Evolutionary conservation across 768 basidiomycete genomes (phyloP), one percentile per base, ranked within the genome.

Genomic region (Panellus pusillus): DNA sequence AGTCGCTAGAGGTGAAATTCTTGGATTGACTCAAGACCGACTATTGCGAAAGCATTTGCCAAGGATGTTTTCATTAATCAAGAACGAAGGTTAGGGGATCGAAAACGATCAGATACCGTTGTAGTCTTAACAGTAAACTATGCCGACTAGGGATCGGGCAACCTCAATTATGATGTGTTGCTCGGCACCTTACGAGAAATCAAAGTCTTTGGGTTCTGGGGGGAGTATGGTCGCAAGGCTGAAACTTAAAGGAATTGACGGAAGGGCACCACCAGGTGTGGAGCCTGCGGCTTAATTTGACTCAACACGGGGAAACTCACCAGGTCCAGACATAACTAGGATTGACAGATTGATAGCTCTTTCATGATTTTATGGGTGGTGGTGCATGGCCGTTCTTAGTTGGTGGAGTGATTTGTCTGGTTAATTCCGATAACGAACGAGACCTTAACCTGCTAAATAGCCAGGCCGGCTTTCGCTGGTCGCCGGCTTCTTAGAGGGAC

Each of bases 341-440:
- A 82, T 81, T 80, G 82, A 84, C 81, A 85, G 82, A 84, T 83
- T 84, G 84, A 84, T 83, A 84, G 83, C 83, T 86, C 84, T 86
- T 86, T 86, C 82, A 79, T 82, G 83, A 85, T 83, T 84, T 81
- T 80, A 82, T 86, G 84, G 85, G 84, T 86, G 85, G 84, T 87
- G 84, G 85, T 87, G 84, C 84, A 87, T 87, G 85, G 86, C 85
- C 83, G 80, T 87, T 87, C 84, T 86, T 87, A 86, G 85, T 87
- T 87, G 80, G 83, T 75, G 87, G 86, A 90, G 87, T 89, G 89
- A 90, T 89, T 90, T 90, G 89, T 91, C 89, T 90, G 89, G 87
- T 89, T 90, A 89, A 91, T 89, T 89, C 86, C 82, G 87, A 90
- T 89, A 89, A 89, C 82, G 83, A 90, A 88, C 81, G 86, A 90